Evolutionary conservation across 2,329 filamentous ascomycete species (phyloP), one percentile per base, ranked within the genome.

Genomic region (Beauveria sp.): DNA sequence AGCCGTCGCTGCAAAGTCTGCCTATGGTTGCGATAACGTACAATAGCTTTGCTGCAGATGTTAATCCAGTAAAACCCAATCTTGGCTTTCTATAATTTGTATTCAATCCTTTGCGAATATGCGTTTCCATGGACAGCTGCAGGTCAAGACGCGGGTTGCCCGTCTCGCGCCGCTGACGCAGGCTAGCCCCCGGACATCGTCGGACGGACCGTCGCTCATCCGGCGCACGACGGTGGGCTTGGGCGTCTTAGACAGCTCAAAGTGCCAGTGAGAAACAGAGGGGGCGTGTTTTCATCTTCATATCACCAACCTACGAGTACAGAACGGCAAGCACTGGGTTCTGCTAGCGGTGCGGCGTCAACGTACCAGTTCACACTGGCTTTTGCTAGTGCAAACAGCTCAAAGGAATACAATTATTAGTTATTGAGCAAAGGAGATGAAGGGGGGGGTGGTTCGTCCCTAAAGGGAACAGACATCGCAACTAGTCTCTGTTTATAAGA

Each of bases 201-300:
- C 56, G 56, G 56, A 60, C 56, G 56, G 56, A 12, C 24, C 43
- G 56, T 60, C 56, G 38, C 48, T 31, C 48, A 60, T n/a, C 56
- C 56, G 46, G 24, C 38, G 46, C 22, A 51, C 34, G 3, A 16
- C 20, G 18, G 40, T 20, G 20, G 43, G 16, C 31, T 57, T 57
- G 28, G 31, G 45, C 40, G 38, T 58, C 45, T 49, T 42, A 50
- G 55, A 58, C 55, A 58, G 24, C 12, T 38, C 34, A 14, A 14
- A 20, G 26, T 16, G 9, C 20, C 22, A n/a, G 16, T 28, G 22
- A 31, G 22, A 43, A 16, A 28, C 48, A 28, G 24, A 18, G 43
- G 45, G 43, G n/a, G 55, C 45, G 45, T 49, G 28, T 22, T 14
- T 45, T 57, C 34, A 10, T 14, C 18, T n/a, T 42, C 34, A 12